A percentile compares a stretch with the other conserved stretches of the same genome.
Evolutionary conservation across 768 basidiomycete species (phyloP).

Genomic region (Neoboletus brunneissimus): DNA sequence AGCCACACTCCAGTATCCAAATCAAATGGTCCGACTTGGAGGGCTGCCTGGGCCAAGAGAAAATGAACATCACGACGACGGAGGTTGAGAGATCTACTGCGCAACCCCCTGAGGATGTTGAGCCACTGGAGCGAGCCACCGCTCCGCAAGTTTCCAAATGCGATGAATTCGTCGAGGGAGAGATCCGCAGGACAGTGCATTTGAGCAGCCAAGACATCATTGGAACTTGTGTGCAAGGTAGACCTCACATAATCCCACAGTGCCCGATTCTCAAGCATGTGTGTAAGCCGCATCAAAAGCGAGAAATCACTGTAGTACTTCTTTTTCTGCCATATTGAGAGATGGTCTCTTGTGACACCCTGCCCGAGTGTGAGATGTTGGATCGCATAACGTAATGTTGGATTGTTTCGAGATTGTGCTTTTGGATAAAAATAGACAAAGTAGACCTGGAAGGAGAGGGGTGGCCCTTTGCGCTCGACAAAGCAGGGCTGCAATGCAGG

Average conservation of each 20-base stretch:
- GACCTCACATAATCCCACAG: background rate
- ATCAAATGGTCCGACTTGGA: slow-evolving; percentile 23
- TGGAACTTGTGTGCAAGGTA: background rate
- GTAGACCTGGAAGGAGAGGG: background rate
- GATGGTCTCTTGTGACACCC: too few relatives aligned
- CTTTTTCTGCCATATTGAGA: background rate
- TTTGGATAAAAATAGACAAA: too few relatives aligned
- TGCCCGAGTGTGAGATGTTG: too few relatives aligned
- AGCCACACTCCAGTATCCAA: background rate
- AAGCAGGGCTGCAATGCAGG: background rate
- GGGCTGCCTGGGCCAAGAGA: background rate
- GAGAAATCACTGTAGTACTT: too few relatives aligned
- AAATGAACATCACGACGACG: background rate
- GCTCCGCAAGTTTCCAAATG: background rate
- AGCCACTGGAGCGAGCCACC: background rate
- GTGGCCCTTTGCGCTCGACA: too few relatives aligned
- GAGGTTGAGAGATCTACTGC: background rate
- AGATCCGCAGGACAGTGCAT: background rate
- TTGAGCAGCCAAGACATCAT: background rate
- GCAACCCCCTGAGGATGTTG: background rate
- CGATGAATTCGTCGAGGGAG: background rate
- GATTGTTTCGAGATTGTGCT: background rate
- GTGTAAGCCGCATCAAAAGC: too few relatives aligned
- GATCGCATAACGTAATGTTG: background rate
- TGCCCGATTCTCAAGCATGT: background rate